Evolutionary conservation across 1,284 basidiomycete species (phyloP).

Genomic region (Leccinum griseonigrum): DNA sequence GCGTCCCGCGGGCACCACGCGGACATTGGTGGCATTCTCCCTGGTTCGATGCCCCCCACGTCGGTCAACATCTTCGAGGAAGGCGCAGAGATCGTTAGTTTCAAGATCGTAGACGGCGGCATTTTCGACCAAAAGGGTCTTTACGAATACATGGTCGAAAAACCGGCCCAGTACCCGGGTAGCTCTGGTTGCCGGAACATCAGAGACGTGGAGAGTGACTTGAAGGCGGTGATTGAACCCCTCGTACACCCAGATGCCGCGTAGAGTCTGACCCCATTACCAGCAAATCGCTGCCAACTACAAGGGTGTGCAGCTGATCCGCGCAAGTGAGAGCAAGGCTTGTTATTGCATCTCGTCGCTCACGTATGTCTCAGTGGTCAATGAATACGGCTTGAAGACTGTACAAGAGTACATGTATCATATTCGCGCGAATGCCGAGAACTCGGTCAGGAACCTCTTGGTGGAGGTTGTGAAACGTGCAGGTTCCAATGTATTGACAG

Average conservation of each 20-base stretch:
- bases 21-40: constrained; percentile 74
- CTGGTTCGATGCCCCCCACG: constrained; percentile 93
- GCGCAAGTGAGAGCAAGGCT: constrained; percentile 52
- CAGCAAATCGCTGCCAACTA: constrained; percentile 95
- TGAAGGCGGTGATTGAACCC: constrained; percentile 70
- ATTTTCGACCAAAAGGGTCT: constrained; percentile 78
- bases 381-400: constrained; percentile 82
- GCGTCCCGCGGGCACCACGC: constrained; percentile 90
- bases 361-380: constrained; percentile 54
- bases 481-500: constrained; percentile 65
- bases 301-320: constrained; percentile 85
- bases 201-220: constrained; percentile 86
- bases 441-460: constrained; percentile 82
- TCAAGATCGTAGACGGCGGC: constrained; percentile 89
- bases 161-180: constrained; percentile 81
- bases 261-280: not conserved
- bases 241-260: not conserved
- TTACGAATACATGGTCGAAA: constrained; percentile 79
- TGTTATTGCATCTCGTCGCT: constrained; percentile 9
- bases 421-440: constrained; percentile 89
- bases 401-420: constrained; percentile 94
- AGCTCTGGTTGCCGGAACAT: constrained; percentile 84
- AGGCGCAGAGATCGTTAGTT: constrained; percentile 88
- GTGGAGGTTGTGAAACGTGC: constrained; percentile 70
- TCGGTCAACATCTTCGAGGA: constrained; percentile 91